Base-by-base conservation (phyloP, 2,329 filamentous ascomycete genomes). In the Phialocephala subalpina region DNA sequence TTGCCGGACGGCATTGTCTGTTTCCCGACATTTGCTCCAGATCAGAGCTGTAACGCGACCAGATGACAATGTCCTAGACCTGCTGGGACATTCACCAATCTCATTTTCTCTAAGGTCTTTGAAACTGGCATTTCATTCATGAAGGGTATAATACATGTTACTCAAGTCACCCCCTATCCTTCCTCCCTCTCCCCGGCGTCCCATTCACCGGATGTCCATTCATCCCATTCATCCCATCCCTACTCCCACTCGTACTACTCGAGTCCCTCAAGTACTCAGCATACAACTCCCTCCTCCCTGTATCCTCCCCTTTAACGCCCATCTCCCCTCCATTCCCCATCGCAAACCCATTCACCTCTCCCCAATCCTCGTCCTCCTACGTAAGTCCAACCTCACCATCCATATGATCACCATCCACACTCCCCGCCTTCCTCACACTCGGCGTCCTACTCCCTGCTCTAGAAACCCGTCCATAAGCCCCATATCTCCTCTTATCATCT, bases 191-290 rank as follows among this genome's bases (percentile, higher is more conserved):
- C 14, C 25, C 18, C 14, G 12, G 5, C 11, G 22, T 29, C 14
- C 3, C 5, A 27, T 38, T 36, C 14, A 11, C 29, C 14, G 2
- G 20, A 36, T 12, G 12, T 11, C 16, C 16, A 22, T 25, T 38
- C 14, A 7, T 12, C 18, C 55, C 55, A 57, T 57, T 55, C 25
- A 55, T 3, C 29, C 27, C 27, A 35, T 29, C 55, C 20, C 55
- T 36, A 40, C 55, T 57, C 20, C 7, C 16, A n/a, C 25, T 36
- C 20, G 47, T 42, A 49, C 35, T 47, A 25, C 64, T 64, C 11
- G 65, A 66, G 25, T 55, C 52, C 47, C 65, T 62, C 40, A 69
- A n/a, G 61, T 70, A 70, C 22, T 69, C 66, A 2, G 70, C 68
- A 61, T 70, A 70, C 8, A 70, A n/a, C 18, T 67, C 58, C 11